Base-by-base conservation (phyloP, 2,329 filamentous ascomycete genomes). In the Thelonectria discophora region DNA sequence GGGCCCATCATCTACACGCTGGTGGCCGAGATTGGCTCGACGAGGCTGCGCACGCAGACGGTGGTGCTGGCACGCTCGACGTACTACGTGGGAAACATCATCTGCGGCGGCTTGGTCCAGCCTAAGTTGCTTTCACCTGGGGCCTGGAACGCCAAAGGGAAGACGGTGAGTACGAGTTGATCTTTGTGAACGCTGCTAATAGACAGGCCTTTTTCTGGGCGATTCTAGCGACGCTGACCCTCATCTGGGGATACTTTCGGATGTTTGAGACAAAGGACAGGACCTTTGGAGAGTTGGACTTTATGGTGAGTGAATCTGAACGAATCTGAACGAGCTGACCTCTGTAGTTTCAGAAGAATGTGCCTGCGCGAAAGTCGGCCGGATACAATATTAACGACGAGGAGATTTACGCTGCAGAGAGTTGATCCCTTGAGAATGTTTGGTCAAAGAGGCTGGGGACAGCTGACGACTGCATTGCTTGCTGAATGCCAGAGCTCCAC, bases 261-360 rank as follows among this genome's bases (percentile, higher is more conserved):
- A 66, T 81, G 57, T 78, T 79, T 21, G 80, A 82, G 73, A 80
- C 79, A 50, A 81, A 80, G 72, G 77, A 73, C 54, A 76, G 79
- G 37, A 81, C 80, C 3, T 81, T 79, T 65, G 78, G 77, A 52
- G 80, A 82, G 67, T 69, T 82, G 73, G 80, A 82, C 55, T 72
- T 77, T 61, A 78, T 80, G 78, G 74, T 76, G 63, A 60, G 70
- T 34, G 24, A 9, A 12, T 11, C 1, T 15, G n/a, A 24, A 30
- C 17, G 21, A n/a, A n/a, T n/a, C 11, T 17, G 17, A 21, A 12
- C 6, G 20, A 45, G 50, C 64, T 73, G 45, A 72, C 51, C 20
- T 18, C 3, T 58, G 63, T 20, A 74, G 72, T 74, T 75, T 71
- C 76, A 78, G 63, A 76, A 77, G 67, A 68, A 70, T 13, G 53